Evolutionary conservation across 2,329 filamentous ascomycete genomes (phyloP), one percentile per base, ranked within the genome.

Genomic region (Cladorrhinum sp.): DNA sequence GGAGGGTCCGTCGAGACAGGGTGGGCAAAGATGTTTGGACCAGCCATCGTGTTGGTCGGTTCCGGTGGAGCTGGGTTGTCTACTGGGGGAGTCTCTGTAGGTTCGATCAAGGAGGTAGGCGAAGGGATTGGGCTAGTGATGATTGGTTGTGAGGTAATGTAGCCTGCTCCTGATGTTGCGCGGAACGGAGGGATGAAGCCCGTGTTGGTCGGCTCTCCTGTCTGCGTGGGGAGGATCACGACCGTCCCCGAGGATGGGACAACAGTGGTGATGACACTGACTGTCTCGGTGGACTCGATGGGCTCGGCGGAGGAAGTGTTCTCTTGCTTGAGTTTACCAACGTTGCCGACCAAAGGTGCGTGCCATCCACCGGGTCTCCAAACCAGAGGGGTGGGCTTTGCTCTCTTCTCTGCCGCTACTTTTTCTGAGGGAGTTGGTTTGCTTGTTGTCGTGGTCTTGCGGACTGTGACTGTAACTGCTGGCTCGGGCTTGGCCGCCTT

Each of bases 1-100:
- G 85, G 84, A 10, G 80, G 72, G 62, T 74, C 77, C 1, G 79
- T 83, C 18, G 77, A 79, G 55, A 89, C 80, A 26, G 86, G 82
- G 10, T 72, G 69, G 7, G 76, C 75, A 65, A 88, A 88, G 57
- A 88, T 85, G 66, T 88, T 72, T 12, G 70, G 61, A 12, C 71
- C 69, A 21, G 71, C 66, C 65, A 69, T 72, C 20, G 64, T 71
- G 56, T 67, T 69, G 21, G 70, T 65, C 33, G 57, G 63, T 24
- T 69, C 55, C 16, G 67, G 65, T n/a, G 33, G n/a, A 9, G 36
- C 8, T 3, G 30, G 18, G 7, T 16, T 14, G 18, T 46, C 53
- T 14, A 20, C 2, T 2, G 53, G 30, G 9, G 36, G 30, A n/a
- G 53, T 21, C 9, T n/a, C 53, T 14, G 53, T 55, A 23, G 33